Evolutionary conservation across 805 yeast genomes (phyloP).

Genomic region (Saccharomycopsis amapae): DNA sequence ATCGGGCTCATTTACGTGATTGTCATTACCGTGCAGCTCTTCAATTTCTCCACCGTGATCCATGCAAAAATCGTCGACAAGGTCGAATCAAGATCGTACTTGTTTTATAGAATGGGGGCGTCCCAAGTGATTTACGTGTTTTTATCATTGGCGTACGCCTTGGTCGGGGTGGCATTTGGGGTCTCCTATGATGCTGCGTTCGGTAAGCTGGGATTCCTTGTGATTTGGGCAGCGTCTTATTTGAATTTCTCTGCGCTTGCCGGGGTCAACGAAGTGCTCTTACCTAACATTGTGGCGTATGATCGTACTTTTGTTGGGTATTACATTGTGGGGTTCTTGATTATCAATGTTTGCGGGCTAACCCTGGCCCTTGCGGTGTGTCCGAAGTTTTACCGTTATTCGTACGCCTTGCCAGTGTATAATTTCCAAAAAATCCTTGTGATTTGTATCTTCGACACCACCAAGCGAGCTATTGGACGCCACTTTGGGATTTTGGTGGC

Average conservation of each 20-base stretch:
- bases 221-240: slow-evolving; percentile 63
- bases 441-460: slow-evolving; percentile 15
- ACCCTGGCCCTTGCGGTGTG: slow-evolving; percentile 50
- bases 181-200: slow-evolving; percentile 50
- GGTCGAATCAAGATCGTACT: slow-evolving; percentile 25
- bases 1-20: slow-evolving; percentile 13
- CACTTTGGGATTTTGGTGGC: slow-evolving; percentile 10
- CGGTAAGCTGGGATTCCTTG: slow-evolving; percentile 65
- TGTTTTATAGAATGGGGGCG: slow-evolving; percentile 44
- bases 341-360: slow-evolving; percentile 59
- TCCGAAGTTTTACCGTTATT: slow-evolving; percentile 29
- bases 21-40: slow-evolving; percentile 15
- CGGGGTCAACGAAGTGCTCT: slow-evolving; percentile 59
- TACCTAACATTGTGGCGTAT: slow-evolving; percentile 40
- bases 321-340: slow-evolving; percentile 67
- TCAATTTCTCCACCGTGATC: slow-evolving; percentile 14
- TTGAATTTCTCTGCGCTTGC: slow-evolving; percentile 73
- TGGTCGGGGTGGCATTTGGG: slow-evolving; percentile 62
- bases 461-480: slow-evolving; percentile 12
- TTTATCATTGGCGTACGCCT: slow-evolving; percentile 49
- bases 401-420: slow-evolving; percentile 29
- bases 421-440: slow-evolving; percentile 20
- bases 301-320: slow-evolving; percentile 60
- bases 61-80: slow-evolving; percentile 13
- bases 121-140: slow-evolving; percentile 49